These are phyloP conservation scores for Parathielavia hyrcaniae DNA, from an alignment of 495 filamentous ascomycete genomes.

Conservation along the genomic window DNA sequence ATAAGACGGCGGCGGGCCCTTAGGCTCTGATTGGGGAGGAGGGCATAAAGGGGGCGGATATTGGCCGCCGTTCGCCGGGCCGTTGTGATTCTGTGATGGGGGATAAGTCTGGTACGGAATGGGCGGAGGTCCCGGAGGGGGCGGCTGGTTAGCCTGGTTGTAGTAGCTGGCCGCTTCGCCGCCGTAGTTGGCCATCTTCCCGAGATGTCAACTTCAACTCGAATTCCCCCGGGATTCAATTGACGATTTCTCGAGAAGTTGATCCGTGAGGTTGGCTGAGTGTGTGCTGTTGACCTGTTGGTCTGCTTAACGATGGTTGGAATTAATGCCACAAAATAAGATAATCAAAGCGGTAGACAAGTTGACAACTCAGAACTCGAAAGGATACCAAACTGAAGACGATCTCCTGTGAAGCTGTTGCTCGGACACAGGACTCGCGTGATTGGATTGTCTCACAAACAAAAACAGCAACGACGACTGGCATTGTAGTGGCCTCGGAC, in stretches of 20 bases:
- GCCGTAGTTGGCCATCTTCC: constrained; percentile 19
- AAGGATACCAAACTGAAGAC: no score
- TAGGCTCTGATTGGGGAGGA: constrained; percentile 17
- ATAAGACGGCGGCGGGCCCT: constrained; percentile 52
- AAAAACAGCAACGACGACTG: background rate
- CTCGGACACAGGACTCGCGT: no score
- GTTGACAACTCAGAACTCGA: no score
- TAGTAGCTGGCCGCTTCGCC: constrained; percentile 26
- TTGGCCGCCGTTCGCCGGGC: constrained; percentile 1
- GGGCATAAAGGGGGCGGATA: constrained; percentile 20
- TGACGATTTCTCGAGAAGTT: no score
- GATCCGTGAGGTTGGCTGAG: no score
- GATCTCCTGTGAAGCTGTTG: no score
- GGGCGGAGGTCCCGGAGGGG: constrained; percentile 24
- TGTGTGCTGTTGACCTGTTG: no score
- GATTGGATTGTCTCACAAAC: no score
- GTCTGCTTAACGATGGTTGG: no score
- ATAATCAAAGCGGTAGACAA: no score
- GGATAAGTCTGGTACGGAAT: constrained; percentile 28
- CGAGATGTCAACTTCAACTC: background rate
- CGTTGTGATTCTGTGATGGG: constrained; percentile 21
- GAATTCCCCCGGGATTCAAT: no score
- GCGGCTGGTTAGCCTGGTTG: constrained; percentile 17
- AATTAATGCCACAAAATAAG: no score
- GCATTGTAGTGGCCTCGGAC: background rate